Base-by-base conservation (phyloP, 176 grass and related monocot species). In the Chloris gayana region DNA sequence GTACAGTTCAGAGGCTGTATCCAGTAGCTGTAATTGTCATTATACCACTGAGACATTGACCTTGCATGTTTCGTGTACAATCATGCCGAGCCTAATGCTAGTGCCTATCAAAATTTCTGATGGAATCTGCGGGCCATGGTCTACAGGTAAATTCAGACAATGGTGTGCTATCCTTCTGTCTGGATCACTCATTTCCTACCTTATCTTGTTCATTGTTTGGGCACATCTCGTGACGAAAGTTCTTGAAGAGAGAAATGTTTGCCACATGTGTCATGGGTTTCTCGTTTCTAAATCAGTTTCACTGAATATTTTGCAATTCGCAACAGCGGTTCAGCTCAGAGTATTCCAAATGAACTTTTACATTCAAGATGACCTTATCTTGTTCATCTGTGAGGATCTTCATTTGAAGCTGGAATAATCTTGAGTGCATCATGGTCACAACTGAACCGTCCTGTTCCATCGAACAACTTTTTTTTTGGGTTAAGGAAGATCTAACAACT, bases 91-190 rank as follows among this genome's bases (percentile, higher is more conserved):
- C 42, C 31, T 56, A 76, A 31, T 9, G 57, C 58, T 47, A 12
- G 72, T 76, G 82, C 71, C 54, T 64, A 64, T 61, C 24, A 58
- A 85, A 85, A 72, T 77, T 67, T 31, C 72, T 77, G 67, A 37
- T 62, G 50, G 26, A 74, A 75, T 44, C 53, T 53, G 70, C 38
- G 50, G 58, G 38, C 67, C 29, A 75, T 82, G 46, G 13, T 59
- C 73, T 58, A 66, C 66, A 64, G 75, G 21, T 49, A 65, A 72
- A 30, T 45, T 81, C 57, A 64, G 82, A 67, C 57, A 47, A 77
- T 77, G 72, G 87, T 66, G 76, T 81, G 72, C 58, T 49, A 82
- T 72, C 78, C 66, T 82, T 89, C 47, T 82, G 73, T 85, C 73
- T 17, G 38, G 37, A 72, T 85, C 72, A 85, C 58, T 85, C 87